phyloP scores from a whole-genome alignment of 2,329 filamentous ascomycete species.

The Lasiodiplodia gonubiensis region DNA sequence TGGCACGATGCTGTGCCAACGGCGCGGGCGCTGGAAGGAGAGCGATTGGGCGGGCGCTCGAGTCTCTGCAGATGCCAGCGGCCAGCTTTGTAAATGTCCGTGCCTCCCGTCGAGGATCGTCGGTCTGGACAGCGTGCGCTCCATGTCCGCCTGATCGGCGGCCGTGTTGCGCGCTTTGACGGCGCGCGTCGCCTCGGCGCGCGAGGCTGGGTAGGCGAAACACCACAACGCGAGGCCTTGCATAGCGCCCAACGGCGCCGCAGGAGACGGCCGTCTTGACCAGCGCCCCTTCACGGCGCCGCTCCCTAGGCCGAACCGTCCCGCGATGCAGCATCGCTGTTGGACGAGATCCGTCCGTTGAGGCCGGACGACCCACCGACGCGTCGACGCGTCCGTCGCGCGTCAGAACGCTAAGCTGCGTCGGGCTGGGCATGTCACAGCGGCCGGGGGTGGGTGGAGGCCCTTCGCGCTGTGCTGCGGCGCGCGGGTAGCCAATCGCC shows the following conservation, averaged over 20 bases:
- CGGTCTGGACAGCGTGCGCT: conserved; percentile 1
- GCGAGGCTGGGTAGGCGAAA: conserved; percentile 12
- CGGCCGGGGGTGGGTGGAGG: background rate
- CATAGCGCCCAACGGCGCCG: conserved; percentile 1
- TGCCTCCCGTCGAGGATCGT: background rate
- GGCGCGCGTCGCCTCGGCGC: background rate
- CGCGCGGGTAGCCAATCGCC: background rate
- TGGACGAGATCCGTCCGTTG: background rate
- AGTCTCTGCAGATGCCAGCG: conserved; percentile 1
- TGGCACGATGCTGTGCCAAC: conserved; percentile 14
- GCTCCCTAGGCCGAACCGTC: background rate
- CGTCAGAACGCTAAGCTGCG: background rate
- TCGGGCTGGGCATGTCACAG: background rate
- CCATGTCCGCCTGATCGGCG: background rate
- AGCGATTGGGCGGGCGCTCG: conserved; percentile 4
- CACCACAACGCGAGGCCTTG: conserved; percentile 7
- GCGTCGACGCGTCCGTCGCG: conserved; percentile 5
- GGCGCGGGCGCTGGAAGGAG: conserved; percentile 9
- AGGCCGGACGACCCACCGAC: background rate
- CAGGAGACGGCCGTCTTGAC: background rate
- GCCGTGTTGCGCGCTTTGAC: background rate
- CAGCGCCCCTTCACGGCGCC: background rate
- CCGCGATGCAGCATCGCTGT: background rate
- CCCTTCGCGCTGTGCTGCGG: background rate
- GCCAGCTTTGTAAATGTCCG: background rate